Conservation (phyloP, 805 yeast species). For the Nakazawaea populi region DNA sequence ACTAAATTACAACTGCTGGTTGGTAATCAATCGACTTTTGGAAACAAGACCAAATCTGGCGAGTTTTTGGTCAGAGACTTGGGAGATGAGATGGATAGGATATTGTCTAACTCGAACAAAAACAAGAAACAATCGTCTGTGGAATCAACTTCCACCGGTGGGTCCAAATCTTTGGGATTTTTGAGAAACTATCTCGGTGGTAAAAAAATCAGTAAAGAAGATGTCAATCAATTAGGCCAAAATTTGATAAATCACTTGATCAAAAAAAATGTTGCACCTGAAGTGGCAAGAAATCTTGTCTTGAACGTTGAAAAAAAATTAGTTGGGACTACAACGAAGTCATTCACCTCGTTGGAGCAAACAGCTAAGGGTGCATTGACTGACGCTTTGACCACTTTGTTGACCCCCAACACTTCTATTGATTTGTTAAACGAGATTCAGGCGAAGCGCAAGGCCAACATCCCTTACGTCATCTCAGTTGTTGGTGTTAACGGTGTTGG, state of each 20-base stretch:
- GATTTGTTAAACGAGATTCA: conserved; percentile 82
- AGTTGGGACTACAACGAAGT: conserved; percentile 65
- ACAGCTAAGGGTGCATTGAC: conserved; percentile 62
- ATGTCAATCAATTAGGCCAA: conserved; percentile 58
- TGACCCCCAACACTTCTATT: conserved; percentile 89
- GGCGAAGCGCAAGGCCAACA: conserved; percentile 27
- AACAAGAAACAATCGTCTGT: background rate
- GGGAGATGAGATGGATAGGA: conserved; percentile 42
- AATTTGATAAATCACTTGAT: conserved; percentile 73
- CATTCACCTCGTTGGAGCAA: conserved; percentile 66
- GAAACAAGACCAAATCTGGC: conserved; percentile 40
- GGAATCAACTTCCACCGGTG: conserved; percentile 16
- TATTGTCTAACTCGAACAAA: conserved; percentile 21
- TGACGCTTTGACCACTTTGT: conserved; percentile 63
- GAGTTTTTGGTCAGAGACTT: conserved; percentile 63
- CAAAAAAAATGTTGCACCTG: conserved; percentile 86
- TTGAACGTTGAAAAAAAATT: conserved; percentile 65
- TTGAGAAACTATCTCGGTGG: conserved; percentile 62
- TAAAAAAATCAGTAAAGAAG: conserved; percentile 54
- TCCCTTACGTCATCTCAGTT: conserved; percentile 92
- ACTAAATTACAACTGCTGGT: conserved; percentile 23
- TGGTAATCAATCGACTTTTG: conserved; percentile 36
- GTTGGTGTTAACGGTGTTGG: conserved; percentile 99
- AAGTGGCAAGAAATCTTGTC: conserved; percentile 71
- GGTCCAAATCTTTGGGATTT: conserved; percentile 44